These are phyloP conservation scores for Xerocomus potaroensis DNA, from an alignment of 768 basidiomycete genomes.

Conservation along the genomic window DNA sequence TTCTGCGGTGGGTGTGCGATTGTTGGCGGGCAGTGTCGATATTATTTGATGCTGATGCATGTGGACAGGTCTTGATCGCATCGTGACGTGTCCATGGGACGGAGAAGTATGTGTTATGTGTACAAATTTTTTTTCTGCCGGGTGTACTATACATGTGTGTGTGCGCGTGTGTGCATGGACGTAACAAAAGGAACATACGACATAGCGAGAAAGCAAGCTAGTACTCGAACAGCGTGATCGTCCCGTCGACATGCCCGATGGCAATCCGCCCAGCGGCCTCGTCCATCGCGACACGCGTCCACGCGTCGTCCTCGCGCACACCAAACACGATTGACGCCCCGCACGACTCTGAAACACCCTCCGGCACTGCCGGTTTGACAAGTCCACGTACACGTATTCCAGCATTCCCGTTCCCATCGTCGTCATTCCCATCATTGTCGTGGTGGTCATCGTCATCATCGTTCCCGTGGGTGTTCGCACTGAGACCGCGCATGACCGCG, in stretches of 20 bases:
- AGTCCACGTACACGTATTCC: too few relatives aligned
- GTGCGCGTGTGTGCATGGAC: too few relatives aligned
- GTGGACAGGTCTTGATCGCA: conserved; percentile 54
- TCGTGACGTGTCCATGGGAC: conserved; percentile 17
- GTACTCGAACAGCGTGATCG: conserved; percentile 51
- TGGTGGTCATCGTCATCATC: too few relatives aligned
- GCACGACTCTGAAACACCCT: not conserved
- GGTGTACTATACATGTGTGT: conserved; percentile 1
- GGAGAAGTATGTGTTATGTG: not conserved
- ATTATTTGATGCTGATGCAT: too few relatives aligned
- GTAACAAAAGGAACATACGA: not conserved
- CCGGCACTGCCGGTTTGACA: too few relatives aligned
- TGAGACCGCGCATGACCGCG: too few relatives aligned
- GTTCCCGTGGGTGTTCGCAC: not conserved
- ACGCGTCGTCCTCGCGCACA: conserved; percentile 43
- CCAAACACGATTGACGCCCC: conserved; percentile 38
- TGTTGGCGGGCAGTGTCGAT: too few relatives aligned
- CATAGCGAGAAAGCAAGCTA: conserved; percentile 15
- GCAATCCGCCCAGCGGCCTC: conserved; percentile 37
- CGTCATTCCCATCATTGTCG: too few relatives aligned
- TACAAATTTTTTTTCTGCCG: too few relatives aligned
- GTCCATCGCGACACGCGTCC: conserved; percentile 41
- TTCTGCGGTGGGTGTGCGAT: conserved; percentile 66
- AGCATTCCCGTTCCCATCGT: not conserved
- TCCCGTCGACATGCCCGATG: conserved; percentile 37